Evolutionary conservation across 805 yeast species (phyloP), one percentile per base, ranked within the genome.

Genomic region (Sugiyamaella chiloensis): DNA sequence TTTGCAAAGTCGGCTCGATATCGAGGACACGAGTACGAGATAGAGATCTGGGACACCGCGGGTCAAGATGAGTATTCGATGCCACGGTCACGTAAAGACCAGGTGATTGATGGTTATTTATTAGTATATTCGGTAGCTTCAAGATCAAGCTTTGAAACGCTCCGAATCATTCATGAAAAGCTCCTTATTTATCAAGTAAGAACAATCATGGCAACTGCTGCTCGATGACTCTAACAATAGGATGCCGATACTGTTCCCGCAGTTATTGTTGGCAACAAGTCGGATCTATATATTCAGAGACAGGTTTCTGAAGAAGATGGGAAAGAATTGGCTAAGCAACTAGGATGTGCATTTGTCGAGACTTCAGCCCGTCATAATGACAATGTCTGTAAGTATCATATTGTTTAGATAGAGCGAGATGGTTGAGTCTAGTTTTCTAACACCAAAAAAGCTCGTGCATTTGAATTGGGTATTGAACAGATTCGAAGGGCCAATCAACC

Each of bases 1-100:
- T 86, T 85, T 66, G 74, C 81, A 61, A 87, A 85, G 62, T 73
- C 75, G 29, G 74, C 88, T 60, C 74, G 73, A 50, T 79, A 83
- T 64, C 78, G 84, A 52, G 85, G 84, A 52, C 83, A 81, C 56
- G 86, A 83, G 46, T 89, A 85, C 62, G 81, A 82, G 45, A 79
- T 90, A 21, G 96, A 88, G 63, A 85, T 89, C 46, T 70, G 88
- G 51, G 97, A 89, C 61, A 89, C 96, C 0, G 96, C 96, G 0
- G 96, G 96, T 5, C 95, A 87, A 69, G 96, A 88, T 65, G 96
- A 88, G 69, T 86, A 83, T 62, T 78, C 87, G 42, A 79, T 86
- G 54, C 76, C 89, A 66, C 85, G 81, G 58, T 87, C 85, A 64
- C 85, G 85, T 57, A 83, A 85, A 47, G 68, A 87, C 42, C 83